Evolutionary conservation across 768 basidiomycete genomes (phyloP), one percentile per base, ranked within the genome.

Genomic region (Termitomyces titanicus): DNA sequence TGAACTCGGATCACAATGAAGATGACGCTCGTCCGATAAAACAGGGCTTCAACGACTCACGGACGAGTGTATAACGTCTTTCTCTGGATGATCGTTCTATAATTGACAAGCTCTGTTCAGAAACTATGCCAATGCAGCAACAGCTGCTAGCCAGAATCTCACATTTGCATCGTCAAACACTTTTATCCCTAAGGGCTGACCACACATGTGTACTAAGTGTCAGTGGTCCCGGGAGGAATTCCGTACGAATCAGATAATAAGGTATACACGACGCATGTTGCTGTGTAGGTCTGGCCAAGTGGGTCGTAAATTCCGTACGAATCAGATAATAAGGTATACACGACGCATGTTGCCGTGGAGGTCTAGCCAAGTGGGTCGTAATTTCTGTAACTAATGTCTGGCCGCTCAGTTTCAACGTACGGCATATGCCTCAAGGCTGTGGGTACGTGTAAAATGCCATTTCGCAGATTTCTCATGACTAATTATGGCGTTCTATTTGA

Each of bases 401-500:
- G 10, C 8, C 52, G 51, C 22, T 22, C 51, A 73, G 73, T 12
- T 75, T 73, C 57, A 67, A 74, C 35, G 60, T 75, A 31, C 66
- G 69, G 3, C 82, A 82, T 63, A 82, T 84, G 79, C 82, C 82
- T 13, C 71, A 79, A 54, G 81, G 80, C 6, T 80, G 79, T 64
- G 78, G 72, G 77, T 77, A 45, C 53, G 65, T 64, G 11, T 34
- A n/a, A n/a, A n/a, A n/a, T n/a, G n/a, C n/a, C n/a, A n/a, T n/a
- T n/a, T n/a, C n/a, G n/a, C n/a, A n/a, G n/a, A n/a, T n/a, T 27
- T 27, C 29, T 34, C 17, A 42, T 22, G 29, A n/a, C 18, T 34
- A 6, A 25, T n/a, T 11, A 22, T 44, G 24, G 25, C 9, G 22
- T 45, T 31, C 45, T 31, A 46, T 22, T 13, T 18, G 13, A 7